These are phyloP conservation scores for Synchytrium microbalum DNA, from an alignment of 371 early-diverging fungal species.

Conservation along the genomic window DNA sequence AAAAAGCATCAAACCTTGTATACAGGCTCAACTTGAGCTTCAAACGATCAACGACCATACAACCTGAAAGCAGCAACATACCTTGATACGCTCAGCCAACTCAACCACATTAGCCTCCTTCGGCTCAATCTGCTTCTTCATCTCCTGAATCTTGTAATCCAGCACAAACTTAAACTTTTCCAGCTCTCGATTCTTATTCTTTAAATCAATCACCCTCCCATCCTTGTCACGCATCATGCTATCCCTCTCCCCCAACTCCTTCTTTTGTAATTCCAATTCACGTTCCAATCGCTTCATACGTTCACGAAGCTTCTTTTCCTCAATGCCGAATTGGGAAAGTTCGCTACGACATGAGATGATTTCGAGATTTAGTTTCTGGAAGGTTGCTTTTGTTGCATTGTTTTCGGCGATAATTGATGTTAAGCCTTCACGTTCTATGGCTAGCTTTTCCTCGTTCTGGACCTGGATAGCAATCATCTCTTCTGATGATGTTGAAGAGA, in stretches of 20 bases:
- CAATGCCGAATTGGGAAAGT: slow-evolving; percentile 27
- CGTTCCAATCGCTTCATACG: slow-evolving; percentile 41
- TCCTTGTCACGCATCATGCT: slow-evolving; percentile 48
- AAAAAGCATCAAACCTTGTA: not conserved
- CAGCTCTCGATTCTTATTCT: slow-evolving; percentile 48
- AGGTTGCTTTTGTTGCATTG: slow-evolving; percentile 23
- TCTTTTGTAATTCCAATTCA: slow-evolving; percentile 19
- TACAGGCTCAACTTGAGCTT: not conserved
- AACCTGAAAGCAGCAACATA: not conserved
- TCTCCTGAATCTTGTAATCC: slow-evolving; percentile 44
- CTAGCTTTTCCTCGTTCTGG: slow-evolving; percentile 31
- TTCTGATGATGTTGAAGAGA: slow-evolving; percentile 7
- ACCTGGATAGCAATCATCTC: slow-evolving; percentile 30
- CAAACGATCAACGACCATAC: not conserved
- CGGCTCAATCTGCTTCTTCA: slow-evolving; percentile 46
- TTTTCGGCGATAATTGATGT: slow-evolving; percentile 34
- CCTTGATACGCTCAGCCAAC: slow-evolving; percentile 34
- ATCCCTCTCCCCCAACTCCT: slow-evolving; percentile 45
- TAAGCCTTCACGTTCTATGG: slow-evolving; percentile 24
- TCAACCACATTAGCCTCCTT: slow-evolving; percentile 35
- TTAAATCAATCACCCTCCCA: slow-evolving; percentile 44
- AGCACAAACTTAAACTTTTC: slow-evolving; percentile 53
- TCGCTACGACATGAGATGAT: slow-evolving; percentile 38
- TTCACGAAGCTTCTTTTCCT: slow-evolving; percentile 34
- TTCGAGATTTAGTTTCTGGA: slow-evolving; percentile 25